Percentiles rank a stretch among this genome's conserved stretches.
Conservation (phyloP, 352 stramenopile species). For the Pythium plurisporium region DNA sequence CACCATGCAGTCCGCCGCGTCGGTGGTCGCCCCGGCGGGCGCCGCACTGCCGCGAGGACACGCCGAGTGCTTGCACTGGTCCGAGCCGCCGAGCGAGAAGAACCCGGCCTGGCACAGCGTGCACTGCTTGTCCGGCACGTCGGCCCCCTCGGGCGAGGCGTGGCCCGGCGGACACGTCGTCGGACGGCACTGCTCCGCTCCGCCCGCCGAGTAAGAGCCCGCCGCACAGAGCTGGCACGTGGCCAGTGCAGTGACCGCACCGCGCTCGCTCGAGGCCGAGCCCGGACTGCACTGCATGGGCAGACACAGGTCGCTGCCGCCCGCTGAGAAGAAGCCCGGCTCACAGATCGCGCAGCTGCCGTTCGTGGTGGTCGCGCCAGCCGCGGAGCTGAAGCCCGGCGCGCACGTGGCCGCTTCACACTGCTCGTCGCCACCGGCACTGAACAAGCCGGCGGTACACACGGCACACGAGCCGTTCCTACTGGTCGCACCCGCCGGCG, state of each 20-base stretch:
- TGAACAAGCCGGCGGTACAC: slow-evolving; percentile 31
- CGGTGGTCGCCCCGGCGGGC: slow-evolving; percentile 25
- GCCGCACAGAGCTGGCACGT: slow-evolving; percentile 32
- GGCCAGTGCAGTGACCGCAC: slow-evolving; percentile 14
- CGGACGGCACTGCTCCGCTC: slow-evolving; percentile 19
- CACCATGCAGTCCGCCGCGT: slow-evolving; percentile 26
- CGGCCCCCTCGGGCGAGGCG: slow-evolving; percentile 33
- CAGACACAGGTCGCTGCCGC: slow-evolving; percentile 25
- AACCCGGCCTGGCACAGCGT: slow-evolving; percentile 30
- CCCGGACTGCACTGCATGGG: slow-evolving; percentile 26
- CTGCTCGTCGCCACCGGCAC: slow-evolving; percentile 21
- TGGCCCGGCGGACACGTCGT: slow-evolving; percentile 33
- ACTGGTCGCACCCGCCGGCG: slow-evolving; percentile 25
- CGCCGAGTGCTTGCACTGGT: slow-evolving; percentile 31
- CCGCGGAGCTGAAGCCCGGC: slow-evolving; percentile 28
- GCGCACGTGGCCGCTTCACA: slow-evolving; percentile 31
- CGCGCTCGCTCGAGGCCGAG: slow-evolving; percentile 26
- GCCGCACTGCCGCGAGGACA: slow-evolving; percentile 34
- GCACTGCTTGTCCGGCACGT: slow-evolving; percentile 37
- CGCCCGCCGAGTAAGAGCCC: slow-evolving; percentile 28
- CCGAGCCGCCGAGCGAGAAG: slow-evolving; percentile 31
- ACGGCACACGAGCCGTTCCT: slow-evolving; percentile 29
- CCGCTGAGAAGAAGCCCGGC: slow-evolving; percentile 33
- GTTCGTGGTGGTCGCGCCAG: slow-evolving; percentile 24
- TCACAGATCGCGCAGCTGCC: slow-evolving; percentile 27